Base-by-base conservation (phyloP, 305 asterid genomes). In the Plantago lanceolata region DNA sequence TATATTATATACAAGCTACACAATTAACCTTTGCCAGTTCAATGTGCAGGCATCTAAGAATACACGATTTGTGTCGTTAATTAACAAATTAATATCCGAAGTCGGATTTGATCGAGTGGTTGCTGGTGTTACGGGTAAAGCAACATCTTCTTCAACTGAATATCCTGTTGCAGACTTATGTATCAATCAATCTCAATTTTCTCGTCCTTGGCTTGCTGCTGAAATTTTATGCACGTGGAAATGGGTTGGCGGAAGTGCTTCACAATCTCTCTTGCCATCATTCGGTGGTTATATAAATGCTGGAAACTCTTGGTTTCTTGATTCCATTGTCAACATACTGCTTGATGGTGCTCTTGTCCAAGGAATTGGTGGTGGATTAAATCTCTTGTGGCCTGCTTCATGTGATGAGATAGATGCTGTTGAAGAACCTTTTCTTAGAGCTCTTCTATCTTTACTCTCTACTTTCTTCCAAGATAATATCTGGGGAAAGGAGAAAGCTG, bases 151-250 rank as follows among this genome's bases (percentile, higher is more conserved):
- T 71, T 71, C 81, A 60, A 57, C 73, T 52, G 73, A 71, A 66
- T 81, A 73, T 75, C 73, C 80, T 68, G 63, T 45, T 70, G 43
- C 26, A 33, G 71, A 71, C 71, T 78, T 59, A 51, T 56, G 70
- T 61, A 73, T 71, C 49, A 48, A 75, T 67, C 74, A 67, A 51
- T 70, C 73, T 73, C 81, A 68, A 37, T 73, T 78, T 78, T 69
- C 95, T 68, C 94, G 99, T 53, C 87, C 96, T 64, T 94, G 99
- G 99, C 96, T 94, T 77, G 99, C 96, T 56, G 97, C 88, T 68
- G 99, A 94, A 78, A 81, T 94, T 58, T 83, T 94, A 64, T 94
- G 99, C 87, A 74, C 97, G 44, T 88, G 97, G 97, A 80, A 85
- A 69, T 94, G 99, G 99, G 76, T 72, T 71, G 88, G 90, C 45